Conservation (phyloP, 306 rosid species). For the Arachis hypogaea region DNA sequence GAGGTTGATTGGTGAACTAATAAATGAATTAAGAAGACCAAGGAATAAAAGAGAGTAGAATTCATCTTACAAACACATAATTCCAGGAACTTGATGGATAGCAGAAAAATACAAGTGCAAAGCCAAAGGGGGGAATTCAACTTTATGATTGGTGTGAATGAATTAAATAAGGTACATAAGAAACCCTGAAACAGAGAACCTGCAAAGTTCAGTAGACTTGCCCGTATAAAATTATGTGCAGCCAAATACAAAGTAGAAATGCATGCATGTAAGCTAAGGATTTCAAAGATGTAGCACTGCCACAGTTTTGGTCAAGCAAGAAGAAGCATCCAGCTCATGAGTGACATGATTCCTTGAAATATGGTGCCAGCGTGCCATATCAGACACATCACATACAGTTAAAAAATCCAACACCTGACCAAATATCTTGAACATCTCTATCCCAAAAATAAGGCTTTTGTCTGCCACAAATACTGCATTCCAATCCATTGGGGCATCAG, state of each 20-base stretch:
- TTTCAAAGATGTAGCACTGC: conserved; percentile 82
- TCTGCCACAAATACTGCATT: conserved; percentile 82
- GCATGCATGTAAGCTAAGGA: conserved; percentile 34
- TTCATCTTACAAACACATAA: conserved; percentile 33
- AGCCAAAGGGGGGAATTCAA: conserved; percentile 42
- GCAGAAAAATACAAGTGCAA: conserved; percentile 40
- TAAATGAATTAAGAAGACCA: conserved; percentile 8
- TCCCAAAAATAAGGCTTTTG: conserved; percentile 81
- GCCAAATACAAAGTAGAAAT: conserved; percentile 42
- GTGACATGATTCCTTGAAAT: conserved; percentile 81
- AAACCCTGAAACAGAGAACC: conserved; percentile 44
- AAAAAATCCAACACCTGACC: conserved; percentile 94
- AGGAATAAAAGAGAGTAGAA: conserved; percentile 21
- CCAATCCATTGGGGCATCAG: conserved; percentile 99
- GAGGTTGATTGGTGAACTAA: conserved; percentile 23
- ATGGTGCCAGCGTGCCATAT: conserved; percentile 76
- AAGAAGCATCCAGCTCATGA: conserved; percentile 91
- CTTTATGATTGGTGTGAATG: conserved; percentile 57
- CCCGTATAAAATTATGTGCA: conserved; percentile 49
- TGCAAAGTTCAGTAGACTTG: conserved; percentile 42
- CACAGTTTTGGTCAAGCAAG: conserved; percentile 83
- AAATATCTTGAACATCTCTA: conserved; percentile 98
- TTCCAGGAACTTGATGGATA: conserved; percentile 32
- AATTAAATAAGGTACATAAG: conserved; percentile 53
- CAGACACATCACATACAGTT: conserved; percentile 81